Conservation (phyloP, 2,329 filamentous ascomycete species). For the Drechslerella stenobrocha region DNA sequence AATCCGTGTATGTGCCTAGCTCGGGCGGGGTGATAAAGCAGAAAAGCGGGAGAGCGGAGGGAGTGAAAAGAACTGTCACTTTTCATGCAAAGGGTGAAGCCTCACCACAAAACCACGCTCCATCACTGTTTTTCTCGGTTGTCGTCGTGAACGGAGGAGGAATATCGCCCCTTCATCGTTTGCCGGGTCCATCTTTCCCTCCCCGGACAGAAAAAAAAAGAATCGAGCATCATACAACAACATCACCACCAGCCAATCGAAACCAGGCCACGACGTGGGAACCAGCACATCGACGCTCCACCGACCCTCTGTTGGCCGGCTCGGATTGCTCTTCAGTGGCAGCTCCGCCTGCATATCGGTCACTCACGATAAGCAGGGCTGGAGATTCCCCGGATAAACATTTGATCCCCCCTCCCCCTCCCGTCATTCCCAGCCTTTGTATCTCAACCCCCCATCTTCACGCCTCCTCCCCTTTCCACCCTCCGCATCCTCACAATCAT, state of each 20-base stretch:
- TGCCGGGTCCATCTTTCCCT: too few species aligned
- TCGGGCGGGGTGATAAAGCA: slow-evolving; percentile 45
- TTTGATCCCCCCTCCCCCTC: slow-evolving; percentile 12
- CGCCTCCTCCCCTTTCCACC: slow-evolving; percentile 5
- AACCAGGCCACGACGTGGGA: slow-evolving; percentile 13
- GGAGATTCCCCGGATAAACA: slow-evolving; percentile 28
- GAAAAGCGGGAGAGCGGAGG: slow-evolving; percentile 43
- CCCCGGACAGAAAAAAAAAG: slow-evolving; percentile 3
- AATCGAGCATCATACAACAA: slow-evolving; percentile 19
- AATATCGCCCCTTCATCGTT: too few species aligned
- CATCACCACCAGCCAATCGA: slow-evolving; percentile 40
- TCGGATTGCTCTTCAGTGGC: slow-evolving; percentile 37
- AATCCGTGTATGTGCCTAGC: slow-evolving; percentile 44
- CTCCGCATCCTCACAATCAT: neutral
- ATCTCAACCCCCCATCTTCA: slow-evolving; percentile 8
- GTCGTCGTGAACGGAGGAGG: too few species aligned
- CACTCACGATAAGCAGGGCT: slow-evolving; percentile 13
- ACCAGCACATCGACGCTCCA: slow-evolving; percentile 49
- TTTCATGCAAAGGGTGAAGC: slow-evolving; percentile 14
- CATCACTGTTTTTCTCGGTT: too few species aligned
- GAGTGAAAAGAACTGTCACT: slow-evolving; percentile 16
- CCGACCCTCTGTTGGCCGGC: slow-evolving; percentile 15
- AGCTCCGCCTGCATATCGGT: slow-evolving; percentile 13
- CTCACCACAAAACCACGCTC: too few species aligned
- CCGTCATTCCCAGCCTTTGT: neutral